Evolutionary conservation across 2,329 filamentous ascomycete genomes (phyloP), one percentile per base, ranked within the genome.

Genomic region (Incumbomyces lentus): DNA sequence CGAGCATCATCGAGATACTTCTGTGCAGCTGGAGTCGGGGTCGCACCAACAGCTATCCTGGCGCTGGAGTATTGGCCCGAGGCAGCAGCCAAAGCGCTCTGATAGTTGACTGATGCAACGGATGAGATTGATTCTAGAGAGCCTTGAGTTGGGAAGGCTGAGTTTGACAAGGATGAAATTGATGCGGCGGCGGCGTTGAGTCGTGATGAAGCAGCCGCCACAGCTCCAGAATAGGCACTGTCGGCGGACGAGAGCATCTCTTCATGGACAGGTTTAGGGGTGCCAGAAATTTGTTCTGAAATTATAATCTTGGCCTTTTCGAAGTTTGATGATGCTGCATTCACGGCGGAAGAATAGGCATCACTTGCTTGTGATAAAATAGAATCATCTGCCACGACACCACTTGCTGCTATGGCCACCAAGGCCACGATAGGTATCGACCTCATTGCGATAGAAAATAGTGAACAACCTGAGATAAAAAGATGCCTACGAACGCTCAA

Each of bases 1-100:
- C 78, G 60, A 68, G 77, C 66, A 72, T 75, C 70, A 66, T 81
- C 63, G 68, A 81, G 50, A 63, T 74, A 62, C 60, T 70, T 62
- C 56, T 78, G 53, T 65, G 78, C 53, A 61, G 72, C 68, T 22
- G 69, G 67, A 1, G 81, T 79, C 1, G 81, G 75, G 34, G 81
- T 75, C 12, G 79, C 72, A 16, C 81, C 77, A 34, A 83, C 69
- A 22, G 79, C 81, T 45, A 78, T 71, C 62, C 81, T 80, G n/a
- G 80, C 80, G 44, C 70, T 77, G 41, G 80, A 73, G 55, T 85
- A 85, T 57, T 87, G 83, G 31, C 80, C 73, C 44, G 83, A 83
- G 6, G 85, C 86, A 60, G 75, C 74, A 44, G 75, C 74, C 4
- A 86, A 69, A n/a, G 82, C 84, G 56, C 86, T 81, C 12, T 78